phyloP scores from a whole-genome alignment of 2,329 filamentous ascomycete genomes.

The Hypomyces rosellus region DNA sequence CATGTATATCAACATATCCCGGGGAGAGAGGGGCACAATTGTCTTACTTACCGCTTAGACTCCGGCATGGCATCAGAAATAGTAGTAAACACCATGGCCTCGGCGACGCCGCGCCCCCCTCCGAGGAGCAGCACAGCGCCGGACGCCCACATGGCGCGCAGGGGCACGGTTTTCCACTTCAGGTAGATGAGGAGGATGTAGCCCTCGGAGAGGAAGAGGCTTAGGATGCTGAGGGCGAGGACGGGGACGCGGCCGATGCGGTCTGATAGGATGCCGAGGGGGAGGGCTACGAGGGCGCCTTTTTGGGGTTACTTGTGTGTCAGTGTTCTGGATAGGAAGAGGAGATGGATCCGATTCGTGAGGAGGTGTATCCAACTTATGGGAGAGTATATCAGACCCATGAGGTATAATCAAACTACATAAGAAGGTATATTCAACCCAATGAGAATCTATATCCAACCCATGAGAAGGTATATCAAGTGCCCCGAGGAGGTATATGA shows the following conservation, averaged over 20 bases:
- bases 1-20: too few relatives aligned
- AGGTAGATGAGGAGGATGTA: slow-evolving; percentile 17
- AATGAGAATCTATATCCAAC: too few relatives aligned
- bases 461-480: too few relatives aligned
- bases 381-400: too few relatives aligned
- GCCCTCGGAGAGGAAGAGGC: slow-evolving; percentile 18
- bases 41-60: slow-evolving; percentile 14
- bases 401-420: too few relatives aligned
- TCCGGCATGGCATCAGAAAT: slow-evolving; percentile 16
- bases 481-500: too few relatives aligned
- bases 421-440: too few relatives aligned
- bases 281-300: slow-evolving; percentile 18
- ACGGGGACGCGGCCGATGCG: slow-evolving; percentile 19
- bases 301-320: too few relatives aligned
- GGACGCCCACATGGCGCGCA: slow-evolving; percentile 19
- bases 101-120: slow-evolving; percentile 20
- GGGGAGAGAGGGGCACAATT: too few relatives aligned
- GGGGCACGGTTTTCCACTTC: slow-evolving; percentile 15
- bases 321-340: too few relatives aligned
- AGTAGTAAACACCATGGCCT: slow-evolving; percentile 23
- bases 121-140: slow-evolving; percentile 19
- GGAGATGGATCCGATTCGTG: too few relatives aligned
- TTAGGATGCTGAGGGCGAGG: slow-evolving; percentile 18
- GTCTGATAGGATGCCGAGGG: slow-evolving; percentile 19
- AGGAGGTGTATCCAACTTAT: too few relatives aligned